Evolutionary conservation across 192 early-diverging fungal genomes (phyloP).

Genomic region (Neocallimastix lanati): DNA sequence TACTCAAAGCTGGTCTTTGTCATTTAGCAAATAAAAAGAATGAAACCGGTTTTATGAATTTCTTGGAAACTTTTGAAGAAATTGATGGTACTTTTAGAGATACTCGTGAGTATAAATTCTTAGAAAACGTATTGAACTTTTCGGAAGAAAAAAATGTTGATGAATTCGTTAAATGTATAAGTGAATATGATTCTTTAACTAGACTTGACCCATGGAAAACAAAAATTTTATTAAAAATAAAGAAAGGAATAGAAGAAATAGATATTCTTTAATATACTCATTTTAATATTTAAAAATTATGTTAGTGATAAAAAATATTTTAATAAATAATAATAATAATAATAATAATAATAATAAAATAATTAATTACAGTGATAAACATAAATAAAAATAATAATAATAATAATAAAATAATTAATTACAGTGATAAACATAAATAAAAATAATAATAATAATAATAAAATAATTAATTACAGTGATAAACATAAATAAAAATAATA

Average conservation of each 20-base stretch:
- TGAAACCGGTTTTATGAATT: neutral
- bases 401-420: no score
- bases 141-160: constrained; percentile 63
- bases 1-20: constrained; percentile 89
- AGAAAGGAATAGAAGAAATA: constrained; percentile 50
- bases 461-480: no score
- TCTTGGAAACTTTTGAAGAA: constrained; percentile 11
- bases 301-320: no score
- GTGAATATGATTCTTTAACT: constrained; percentile 69
- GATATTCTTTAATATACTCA: neutral
- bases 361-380: no score
- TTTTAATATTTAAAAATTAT: no score
- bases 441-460: no score
- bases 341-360: no score
- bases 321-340: no score
- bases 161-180: constrained; percentile 60
- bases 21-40: constrained; percentile 58
- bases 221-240: constrained; percentile 65
- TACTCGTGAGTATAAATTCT: constrained; percentile 70
- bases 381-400: no score
- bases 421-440: no score
- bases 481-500: no score
- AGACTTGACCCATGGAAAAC: constrained; percentile 97
- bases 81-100: constrained; percentile 73
- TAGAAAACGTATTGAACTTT: constrained; percentile 51